Evolutionary conservation across 2,329 filamentous ascomycete genomes (phyloP).

Genomic region (Phialophora tarda): DNA sequence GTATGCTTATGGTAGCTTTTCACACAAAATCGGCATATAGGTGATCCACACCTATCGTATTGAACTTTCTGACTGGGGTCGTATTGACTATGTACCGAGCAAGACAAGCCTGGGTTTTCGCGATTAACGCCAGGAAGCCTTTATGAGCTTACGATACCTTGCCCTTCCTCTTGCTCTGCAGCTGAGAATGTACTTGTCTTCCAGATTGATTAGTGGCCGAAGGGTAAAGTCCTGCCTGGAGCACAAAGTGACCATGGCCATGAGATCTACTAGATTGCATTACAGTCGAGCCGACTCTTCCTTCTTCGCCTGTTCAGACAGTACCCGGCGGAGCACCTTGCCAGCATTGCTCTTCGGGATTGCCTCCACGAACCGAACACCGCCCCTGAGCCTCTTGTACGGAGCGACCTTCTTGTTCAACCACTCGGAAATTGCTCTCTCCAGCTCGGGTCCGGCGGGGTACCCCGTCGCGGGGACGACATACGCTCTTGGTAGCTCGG

Average conservation of each 20-base stretch:
- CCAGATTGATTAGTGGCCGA: neutral
- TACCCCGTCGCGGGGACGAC: conserved; percentile 60
- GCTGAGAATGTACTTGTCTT: neutral
- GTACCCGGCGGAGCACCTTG: conserved; percentile 23
- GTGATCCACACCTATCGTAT: neutral
- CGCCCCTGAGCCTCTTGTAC: conserved; percentile 54
- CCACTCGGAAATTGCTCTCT: conserved; percentile 53
- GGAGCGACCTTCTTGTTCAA: conserved; percentile 51
- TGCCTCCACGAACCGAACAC: conserved; percentile 53
- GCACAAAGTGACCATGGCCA: neutral
- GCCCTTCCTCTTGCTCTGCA: neutral
- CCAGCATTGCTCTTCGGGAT: conserved; percentile 52
- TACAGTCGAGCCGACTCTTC: conserved; percentile 17
- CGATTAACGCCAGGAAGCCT: neutral
- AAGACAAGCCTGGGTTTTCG: neutral
- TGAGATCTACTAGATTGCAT: neutral
- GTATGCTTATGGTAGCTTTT: neutral
- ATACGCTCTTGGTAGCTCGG: conserved; percentile 72
- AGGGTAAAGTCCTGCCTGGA: neutral
- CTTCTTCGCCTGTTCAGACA: conserved; percentile 28
- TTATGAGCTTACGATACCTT: neutral
- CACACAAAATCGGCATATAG: neutral
- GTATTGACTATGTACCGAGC: neutral
- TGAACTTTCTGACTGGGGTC: neutral
- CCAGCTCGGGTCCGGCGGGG: conserved; percentile 56